Evolutionary conservation across 176 grass and related monocot species (phyloP).

Genomic region (Aechmea fasciata): DNA sequence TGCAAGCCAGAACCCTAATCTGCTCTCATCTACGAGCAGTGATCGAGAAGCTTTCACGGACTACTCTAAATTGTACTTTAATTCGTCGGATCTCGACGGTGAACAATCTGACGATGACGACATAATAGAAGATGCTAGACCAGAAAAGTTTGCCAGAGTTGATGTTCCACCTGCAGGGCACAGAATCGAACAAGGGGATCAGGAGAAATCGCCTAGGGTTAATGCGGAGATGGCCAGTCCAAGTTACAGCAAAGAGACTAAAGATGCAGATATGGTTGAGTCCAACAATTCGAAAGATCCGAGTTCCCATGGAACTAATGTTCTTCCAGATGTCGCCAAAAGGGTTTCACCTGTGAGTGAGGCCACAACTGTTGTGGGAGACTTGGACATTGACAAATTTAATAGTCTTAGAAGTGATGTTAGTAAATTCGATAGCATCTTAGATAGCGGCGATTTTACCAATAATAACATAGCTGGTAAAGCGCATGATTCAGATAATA

Average conservation of each 20-base stretch:
- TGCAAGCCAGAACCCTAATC: slow-evolving; percentile 4
- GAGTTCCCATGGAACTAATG: slow-evolving; percentile 5
- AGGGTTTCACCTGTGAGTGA: not conserved
- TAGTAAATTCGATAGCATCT: slow-evolving; percentile 4
- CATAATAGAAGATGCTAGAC: slow-evolving; percentile 9
- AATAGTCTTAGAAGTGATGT: slow-evolving; percentile 10
- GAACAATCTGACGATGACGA: slow-evolving; percentile 21
- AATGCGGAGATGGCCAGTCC: slow-evolving; percentile 32
- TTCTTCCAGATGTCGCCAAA: slow-evolving; percentile 3
- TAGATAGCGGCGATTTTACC: not conserved
- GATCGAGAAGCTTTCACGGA: too few relatives aligned
- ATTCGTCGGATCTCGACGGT: slow-evolving; percentile 40
- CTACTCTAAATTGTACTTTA: slow-evolving; percentile 24
- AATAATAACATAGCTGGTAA: slow-evolving; percentile 18
- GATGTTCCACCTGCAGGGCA: slow-evolving; percentile 6
- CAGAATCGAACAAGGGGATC: slow-evolving; percentile 11
- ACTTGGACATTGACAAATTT: not conserved
- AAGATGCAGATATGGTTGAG: slow-evolving; percentile 15
- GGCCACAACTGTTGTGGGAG: slow-evolving; percentile 1
- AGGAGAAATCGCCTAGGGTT: not conserved
- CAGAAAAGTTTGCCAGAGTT: slow-evolving; percentile 8
- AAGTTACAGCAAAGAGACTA: slow-evolving; percentile 8
- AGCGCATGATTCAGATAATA: not conserved
- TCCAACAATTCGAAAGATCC: slow-evolving; percentile 12
- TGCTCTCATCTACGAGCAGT: not conserved